Percentiles rank a stretch among this genome's conserved stretches.
Conservation (phyloP, 2,329 filamentous ascomycete species). For the Trichoderma lentiforme region DNA sequence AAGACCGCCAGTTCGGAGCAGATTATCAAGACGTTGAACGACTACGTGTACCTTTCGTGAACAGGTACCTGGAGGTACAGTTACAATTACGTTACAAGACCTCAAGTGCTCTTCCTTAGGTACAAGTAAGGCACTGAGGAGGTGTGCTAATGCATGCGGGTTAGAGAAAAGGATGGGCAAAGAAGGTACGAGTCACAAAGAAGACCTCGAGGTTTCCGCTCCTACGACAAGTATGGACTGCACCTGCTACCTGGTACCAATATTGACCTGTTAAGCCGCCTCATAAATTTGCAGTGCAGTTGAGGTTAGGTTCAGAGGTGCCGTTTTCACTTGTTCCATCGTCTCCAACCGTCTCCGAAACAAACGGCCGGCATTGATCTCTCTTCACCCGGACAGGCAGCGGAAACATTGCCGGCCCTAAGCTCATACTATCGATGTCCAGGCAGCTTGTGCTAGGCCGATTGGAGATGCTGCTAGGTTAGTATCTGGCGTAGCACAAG, state of each 20-base stretch:
- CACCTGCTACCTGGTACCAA: not conserved
- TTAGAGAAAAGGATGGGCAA: not conserved
- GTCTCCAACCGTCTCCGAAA: not conserved
- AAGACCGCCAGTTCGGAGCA: not conserved
- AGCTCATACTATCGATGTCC: not conserved
- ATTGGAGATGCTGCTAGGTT: not conserved
- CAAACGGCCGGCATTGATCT: not conserved
- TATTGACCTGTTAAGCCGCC: too few species aligned
- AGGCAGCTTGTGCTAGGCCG: not conserved
- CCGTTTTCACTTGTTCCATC: not conserved
- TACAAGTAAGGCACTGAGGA: not conserved
- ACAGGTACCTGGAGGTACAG: not conserved
- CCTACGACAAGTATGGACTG: not conserved
- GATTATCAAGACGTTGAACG: not conserved
- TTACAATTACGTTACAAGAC: not conserved
- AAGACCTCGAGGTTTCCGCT: not conserved
- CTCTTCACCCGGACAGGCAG: not conserved
- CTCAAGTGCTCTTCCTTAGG: not conserved
- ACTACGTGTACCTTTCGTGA: not conserved
- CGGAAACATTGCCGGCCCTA: conserved; percentile 1
- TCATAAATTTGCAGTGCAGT: not conserved
- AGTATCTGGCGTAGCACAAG: not conserved
- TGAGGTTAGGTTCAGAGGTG: not conserved
- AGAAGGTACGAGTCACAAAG: not conserved
- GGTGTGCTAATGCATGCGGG: not conserved